Percentiles rank a stretch among this genome's conserved stretches.
Conservation (phyloP, 192 early-diverging fungal genomes). For the Coemansia sp. region DNA sequence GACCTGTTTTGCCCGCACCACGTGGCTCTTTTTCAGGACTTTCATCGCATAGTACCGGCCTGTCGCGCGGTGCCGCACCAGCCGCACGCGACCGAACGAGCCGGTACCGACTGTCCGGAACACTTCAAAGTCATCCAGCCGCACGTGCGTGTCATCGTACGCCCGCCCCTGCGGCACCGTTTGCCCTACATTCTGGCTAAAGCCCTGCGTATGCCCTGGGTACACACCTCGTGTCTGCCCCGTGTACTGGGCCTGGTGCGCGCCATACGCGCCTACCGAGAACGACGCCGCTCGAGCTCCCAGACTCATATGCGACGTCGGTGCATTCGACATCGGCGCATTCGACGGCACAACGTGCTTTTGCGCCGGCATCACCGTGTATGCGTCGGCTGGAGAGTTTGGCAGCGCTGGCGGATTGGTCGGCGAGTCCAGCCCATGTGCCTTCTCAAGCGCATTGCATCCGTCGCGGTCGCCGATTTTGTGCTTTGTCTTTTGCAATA, state of each 20-base stretch:
- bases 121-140: constrained; percentile 77
- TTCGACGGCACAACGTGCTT: constrained; percentile 50
- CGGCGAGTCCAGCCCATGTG: constrained; percentile 32
- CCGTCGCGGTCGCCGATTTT: constrained; percentile 46
- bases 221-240: constrained; percentile 9
- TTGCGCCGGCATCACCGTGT: constrained; percentile 23
- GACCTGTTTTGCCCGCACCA: constrained; percentile 93
- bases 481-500: constrained; percentile 55
- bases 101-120: constrained; percentile 92
- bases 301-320: constrained; percentile 37
- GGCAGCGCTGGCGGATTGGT: constrained; percentile 27
- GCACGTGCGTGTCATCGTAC: constrained; percentile 49
- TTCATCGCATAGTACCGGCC: constrained; percentile 95
- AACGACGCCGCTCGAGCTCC: constrained; percentile 49
- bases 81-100: constrained; percentile 94
- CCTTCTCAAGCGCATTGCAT: constrained; percentile 12
- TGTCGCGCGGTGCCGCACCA: constrained; percentile 76
- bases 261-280: constrained; percentile 23
- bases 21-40: constrained; percentile 88
- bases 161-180: constrained; percentile 15
- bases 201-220: neutral
- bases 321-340: constrained; percentile 39
- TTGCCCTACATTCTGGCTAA: neutral
- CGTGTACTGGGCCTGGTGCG: constrained; percentile 6
- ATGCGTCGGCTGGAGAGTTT: constrained; percentile 9